These are phyloP conservation scores for Phytophthora nicotianae DNA, from an alignment of 352 stramenopile species.

Conservation along the genomic window DNA sequence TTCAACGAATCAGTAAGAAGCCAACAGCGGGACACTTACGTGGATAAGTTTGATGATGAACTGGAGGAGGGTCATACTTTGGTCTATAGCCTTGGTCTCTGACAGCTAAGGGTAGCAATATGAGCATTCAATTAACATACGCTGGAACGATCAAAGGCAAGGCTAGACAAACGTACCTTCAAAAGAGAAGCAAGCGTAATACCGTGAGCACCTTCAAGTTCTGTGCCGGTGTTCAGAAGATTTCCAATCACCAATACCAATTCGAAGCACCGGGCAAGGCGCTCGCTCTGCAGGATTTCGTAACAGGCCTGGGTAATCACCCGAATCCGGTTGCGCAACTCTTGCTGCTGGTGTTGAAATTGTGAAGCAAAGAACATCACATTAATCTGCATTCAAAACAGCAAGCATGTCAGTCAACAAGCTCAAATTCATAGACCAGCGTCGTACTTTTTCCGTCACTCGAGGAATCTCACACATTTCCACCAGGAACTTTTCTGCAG, in stretches of 20 bases:
- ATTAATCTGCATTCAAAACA: slow-evolving; percentile 48
- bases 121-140: neutral
- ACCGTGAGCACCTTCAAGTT: slow-evolving; percentile 68
- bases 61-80: slow-evolving; percentile 72
- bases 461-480: slow-evolving; percentile 73
- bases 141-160: neutral
- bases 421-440: neutral
- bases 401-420: slow-evolving; percentile 2
- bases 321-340: slow-evolving; percentile 50
- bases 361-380: slow-evolving; percentile 71
- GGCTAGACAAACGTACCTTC: slow-evolving; percentile 44
- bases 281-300: slow-evolving; percentile 71
- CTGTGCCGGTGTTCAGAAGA: slow-evolving; percentile 71
- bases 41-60: slow-evolving; percentile 85
- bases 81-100: slow-evolving; percentile 83
- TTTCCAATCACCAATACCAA: slow-evolving; percentile 80
- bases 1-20: slow-evolving; percentile 1
- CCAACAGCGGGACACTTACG: slow-evolving; percentile 35
- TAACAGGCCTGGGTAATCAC: slow-evolving; percentile 65
- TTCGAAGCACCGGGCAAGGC: slow-evolving; percentile 77
- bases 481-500: slow-evolving; percentile 69
- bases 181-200: slow-evolving; percentile 77
- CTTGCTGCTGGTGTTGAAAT: slow-evolving; percentile 62
- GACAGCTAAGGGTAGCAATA: slow-evolving; percentile 47
- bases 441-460: slow-evolving; percentile 63